phyloP scores from a whole-genome alignment of 257 asterid species.

The Echites panduratus region DNA sequence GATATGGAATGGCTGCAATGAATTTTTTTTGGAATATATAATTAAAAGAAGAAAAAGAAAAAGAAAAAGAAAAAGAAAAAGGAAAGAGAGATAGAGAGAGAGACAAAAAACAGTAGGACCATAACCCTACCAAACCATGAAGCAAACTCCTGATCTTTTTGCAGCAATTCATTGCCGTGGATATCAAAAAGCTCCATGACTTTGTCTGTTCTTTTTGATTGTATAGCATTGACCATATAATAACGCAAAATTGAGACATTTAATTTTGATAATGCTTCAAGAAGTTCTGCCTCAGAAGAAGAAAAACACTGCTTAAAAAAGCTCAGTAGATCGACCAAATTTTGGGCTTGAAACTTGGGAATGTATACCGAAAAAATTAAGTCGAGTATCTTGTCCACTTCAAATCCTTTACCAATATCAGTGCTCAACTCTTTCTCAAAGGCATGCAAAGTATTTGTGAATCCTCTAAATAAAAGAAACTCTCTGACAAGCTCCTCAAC shows the following conservation, averaged over 20 bases:
- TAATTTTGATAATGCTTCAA: conserved; percentile 44
- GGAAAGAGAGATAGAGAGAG: neutral
- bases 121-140: conserved; percentile 78
- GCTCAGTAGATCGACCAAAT: conserved; percentile 58
- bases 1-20: conserved; percentile 71
- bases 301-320: conserved; percentile 70
- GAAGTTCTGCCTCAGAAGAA: conserved; percentile 39
- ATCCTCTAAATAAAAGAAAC: conserved; percentile 82
- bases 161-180: conserved; percentile 63
- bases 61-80: too few species aligned
- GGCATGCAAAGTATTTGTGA: conserved; percentile 64
- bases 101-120: neutral
- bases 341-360: conserved; percentile 70
- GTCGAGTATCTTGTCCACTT: conserved; percentile 75
- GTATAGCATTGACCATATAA: conserved; percentile 64
- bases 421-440: conserved; percentile 80
- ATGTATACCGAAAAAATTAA: conserved; percentile 69
- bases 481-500: conserved; percentile 90
- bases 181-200: conserved; percentile 63
- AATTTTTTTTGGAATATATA: conserved; percentile 8
- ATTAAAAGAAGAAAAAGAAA: neutral
- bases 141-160: conserved; percentile 64
- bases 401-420: conserved; percentile 78
- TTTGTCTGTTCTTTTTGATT: conserved; percentile 62
- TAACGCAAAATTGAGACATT: conserved; percentile 63